Percentiles rank a stretch among this genome's conserved stretches.
Conservation (phyloP, 306 rosid species). For the Ochetophila trinervis region DNA sequence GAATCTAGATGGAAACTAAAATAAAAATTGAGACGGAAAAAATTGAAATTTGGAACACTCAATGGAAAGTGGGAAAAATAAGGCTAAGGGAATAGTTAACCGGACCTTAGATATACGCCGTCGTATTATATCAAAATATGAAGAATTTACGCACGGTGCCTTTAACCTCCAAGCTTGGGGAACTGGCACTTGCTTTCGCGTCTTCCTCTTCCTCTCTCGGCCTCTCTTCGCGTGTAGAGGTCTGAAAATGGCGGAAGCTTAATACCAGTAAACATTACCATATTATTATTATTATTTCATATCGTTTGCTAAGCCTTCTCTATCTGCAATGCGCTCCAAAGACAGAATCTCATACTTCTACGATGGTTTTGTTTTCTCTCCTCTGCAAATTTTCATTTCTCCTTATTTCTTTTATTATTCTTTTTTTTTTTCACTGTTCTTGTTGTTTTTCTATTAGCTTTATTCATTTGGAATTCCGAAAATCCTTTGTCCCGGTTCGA, state of each 20-base stretch:
- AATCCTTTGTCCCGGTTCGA: constrained; percentile 36
- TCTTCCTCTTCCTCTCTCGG: not conserved
- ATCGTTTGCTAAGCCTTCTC: constrained; percentile 8
- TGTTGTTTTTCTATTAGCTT: not conserved
- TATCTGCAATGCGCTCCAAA: constrained; percentile 66
- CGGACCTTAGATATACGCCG: too few relatives aligned
- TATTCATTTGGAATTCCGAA: not conserved
- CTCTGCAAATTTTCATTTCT: not conserved
- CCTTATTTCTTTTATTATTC: not conserved
- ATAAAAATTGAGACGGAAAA: too few relatives aligned
- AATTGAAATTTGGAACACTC: too few relatives aligned
- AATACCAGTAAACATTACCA: not conserved
- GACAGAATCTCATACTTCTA: constrained; percentile 90
- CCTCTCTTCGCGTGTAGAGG: not conserved
- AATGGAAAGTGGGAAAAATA: too few relatives aligned
- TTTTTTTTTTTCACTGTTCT: not conserved
- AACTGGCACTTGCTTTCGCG: not conserved
- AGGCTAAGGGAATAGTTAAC: too few relatives aligned
- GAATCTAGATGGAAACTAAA: too few relatives aligned
- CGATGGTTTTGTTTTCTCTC: constrained; percentile 52
- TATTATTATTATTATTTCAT: not conserved
- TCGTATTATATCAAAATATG: too few relatives aligned
- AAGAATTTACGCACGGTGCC: too few relatives aligned
- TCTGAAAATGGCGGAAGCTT: constrained; percentile 24
- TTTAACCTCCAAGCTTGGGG: too few relatives aligned